Evolutionary conservation across 2,329 filamentous ascomycete species (phyloP), one percentile per base, ranked within the genome.

Genomic region (Cladosporium sp.): DNA sequence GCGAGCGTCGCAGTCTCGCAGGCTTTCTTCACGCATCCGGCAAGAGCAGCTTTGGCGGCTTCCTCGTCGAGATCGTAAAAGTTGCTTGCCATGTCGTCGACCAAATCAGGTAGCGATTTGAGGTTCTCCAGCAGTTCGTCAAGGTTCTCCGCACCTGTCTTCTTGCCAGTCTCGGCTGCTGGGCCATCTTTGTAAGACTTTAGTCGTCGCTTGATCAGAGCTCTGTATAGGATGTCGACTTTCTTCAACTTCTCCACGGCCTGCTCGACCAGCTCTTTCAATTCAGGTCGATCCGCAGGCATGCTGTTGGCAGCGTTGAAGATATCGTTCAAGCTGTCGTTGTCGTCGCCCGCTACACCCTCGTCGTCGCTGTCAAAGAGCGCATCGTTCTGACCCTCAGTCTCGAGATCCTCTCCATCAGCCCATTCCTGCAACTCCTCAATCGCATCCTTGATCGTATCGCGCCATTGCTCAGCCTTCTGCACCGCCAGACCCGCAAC

Each of bases 361-460:
- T 78, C 76, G 76, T 81, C 65, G 74, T 79, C 59, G 14, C 75
- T 73, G 36, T 78, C 78, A 0, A 75, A 69, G 2, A 78, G 72
- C 4, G 73, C 78, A 39, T 77, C 76, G 5, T 71, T 73, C 1
- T 71, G 69, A 0, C 74, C 76, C 5, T 79, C 75, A 10, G 67
- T 69, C 7, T 81, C 82, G 0, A 84, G 76, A 16, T 85, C 81
- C 1, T 87, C 88, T 0, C 87, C 87, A 3, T 87, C 85, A 26
- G 89, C 88, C 92, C 93, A 97, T 71, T 94, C 92, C 75, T 92
- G 91, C 69, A 97, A 77, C 79, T 97, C 94, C 68, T 91, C 87
- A 70, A 96, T 86, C 0, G 92, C 90, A 79, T 97, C 94, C 71
- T 91, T 86, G 26, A 97, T 80, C 2, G 90, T 86, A 64, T 91